Conservation (phyloP, 495 filamentous ascomycete genomes). For the Neurospora tetrasperma region DNA sequence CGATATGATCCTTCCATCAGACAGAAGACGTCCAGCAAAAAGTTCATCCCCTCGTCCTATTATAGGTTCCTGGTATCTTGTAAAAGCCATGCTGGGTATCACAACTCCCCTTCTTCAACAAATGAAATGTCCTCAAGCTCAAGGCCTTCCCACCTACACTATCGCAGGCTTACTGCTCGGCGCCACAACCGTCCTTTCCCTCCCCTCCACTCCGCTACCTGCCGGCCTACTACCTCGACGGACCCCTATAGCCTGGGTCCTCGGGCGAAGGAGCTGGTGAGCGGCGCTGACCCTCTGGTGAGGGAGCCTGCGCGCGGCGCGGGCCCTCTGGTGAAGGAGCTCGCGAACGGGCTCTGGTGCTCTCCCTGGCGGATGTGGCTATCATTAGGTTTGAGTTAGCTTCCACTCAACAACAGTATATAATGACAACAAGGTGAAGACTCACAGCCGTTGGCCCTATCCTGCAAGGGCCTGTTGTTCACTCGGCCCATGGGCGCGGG, state of each 20-base stretch:
- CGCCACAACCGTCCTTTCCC: not conserved
- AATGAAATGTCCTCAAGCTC: not conserved
- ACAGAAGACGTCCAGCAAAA: not conserved
- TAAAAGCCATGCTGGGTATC: not conserved
- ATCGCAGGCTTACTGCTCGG: not conserved
- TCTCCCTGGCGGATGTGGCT: not conserved
- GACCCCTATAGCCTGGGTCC: not conserved
- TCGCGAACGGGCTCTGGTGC: not conserved
- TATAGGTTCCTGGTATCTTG: not conserved
- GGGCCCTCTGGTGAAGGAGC: not conserved
- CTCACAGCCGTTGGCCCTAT: not conserved
- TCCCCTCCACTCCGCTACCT: not conserved
- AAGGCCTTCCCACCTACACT: not conserved
- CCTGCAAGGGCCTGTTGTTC: not conserved
- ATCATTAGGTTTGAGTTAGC: not conserved
- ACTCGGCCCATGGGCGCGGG: not conserved
- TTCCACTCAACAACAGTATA: not conserved
- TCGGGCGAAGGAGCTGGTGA: not conserved
- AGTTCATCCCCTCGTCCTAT: not conserved
- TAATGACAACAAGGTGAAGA: not conserved
- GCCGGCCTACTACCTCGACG: not conserved
- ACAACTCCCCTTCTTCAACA: not conserved
- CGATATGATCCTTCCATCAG: not conserved
- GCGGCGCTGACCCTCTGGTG: not conserved
- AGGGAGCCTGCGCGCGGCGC: not conserved